A percentile compares a stretch with the other conserved stretches of the same genome.
phyloP scores from a whole-genome alignment of 345 rosid genomes.

The Hypericum androsaemum region DNA sequence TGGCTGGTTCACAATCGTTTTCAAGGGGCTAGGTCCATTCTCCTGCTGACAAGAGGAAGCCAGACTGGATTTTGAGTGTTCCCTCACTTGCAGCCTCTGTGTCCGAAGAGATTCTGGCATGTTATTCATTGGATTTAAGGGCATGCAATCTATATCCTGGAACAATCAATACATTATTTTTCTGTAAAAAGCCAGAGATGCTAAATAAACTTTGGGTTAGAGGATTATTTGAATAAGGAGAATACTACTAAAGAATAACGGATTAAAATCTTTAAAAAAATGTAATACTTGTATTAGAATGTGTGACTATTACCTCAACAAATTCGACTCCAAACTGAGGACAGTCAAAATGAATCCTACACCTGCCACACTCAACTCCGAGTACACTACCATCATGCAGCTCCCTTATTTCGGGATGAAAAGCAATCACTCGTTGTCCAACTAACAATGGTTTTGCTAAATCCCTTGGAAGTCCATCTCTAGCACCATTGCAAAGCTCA shows the following conservation, averaged over 20 bases:
- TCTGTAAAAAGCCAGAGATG: background rate
- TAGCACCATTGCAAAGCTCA: constrained; percentile 17
- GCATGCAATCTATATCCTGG: constrained; percentile 99
- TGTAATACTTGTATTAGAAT: background rate
- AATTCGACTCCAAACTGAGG: constrained; percentile 23
- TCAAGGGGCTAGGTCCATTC: constrained; percentile 28
- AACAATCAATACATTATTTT: constrained; percentile 16
- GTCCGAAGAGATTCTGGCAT: constrained; percentile 83
- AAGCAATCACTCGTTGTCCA: constrained; percentile 22
- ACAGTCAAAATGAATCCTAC: constrained; percentile 24
- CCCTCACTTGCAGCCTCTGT: constrained; percentile 40
- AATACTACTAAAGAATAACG: too few relatives aligned
- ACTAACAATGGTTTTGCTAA: constrained; percentile 26
- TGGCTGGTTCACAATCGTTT: constrained; percentile 31
- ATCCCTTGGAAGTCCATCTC: constrained; percentile 28
- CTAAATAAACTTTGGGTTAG: too few relatives aligned
- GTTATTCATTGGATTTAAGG: constrained; percentile 67
- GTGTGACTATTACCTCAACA: constrained; percentile 17
- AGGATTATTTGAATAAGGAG: too few relatives aligned
- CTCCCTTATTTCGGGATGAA: constrained; percentile 24
- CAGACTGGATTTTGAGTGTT: constrained; percentile 28
- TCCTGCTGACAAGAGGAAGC: constrained; percentile 38
- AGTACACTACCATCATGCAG: constrained; percentile 24
- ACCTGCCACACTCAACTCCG: constrained; percentile 21
- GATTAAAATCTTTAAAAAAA: too few relatives aligned